Evolutionary conservation across 2,329 filamentous ascomycete species (phyloP).

Genomic region (Beauveria varroae): DNA sequence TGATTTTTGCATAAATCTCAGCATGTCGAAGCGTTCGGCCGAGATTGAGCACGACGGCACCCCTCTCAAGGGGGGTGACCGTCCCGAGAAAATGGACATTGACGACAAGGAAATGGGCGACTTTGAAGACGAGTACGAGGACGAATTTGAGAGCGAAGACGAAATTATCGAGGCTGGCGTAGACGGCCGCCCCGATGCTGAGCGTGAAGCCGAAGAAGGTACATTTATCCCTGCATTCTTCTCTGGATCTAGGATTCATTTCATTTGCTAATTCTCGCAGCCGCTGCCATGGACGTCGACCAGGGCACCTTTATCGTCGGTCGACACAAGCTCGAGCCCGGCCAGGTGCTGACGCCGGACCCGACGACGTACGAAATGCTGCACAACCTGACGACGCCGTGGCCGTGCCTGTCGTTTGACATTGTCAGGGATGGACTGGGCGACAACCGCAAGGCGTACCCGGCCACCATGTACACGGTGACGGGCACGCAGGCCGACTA

Average conservation of each 20-base stretch:
- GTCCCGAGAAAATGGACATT: slow-evolving; percentile 59
- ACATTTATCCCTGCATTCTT: slow-evolving; percentile 19
- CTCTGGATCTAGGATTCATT: no score
- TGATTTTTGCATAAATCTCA: not conserved
- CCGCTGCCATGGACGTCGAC: slow-evolving; percentile 77
- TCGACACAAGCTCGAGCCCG: slow-evolving; percentile 80
- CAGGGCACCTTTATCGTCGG: slow-evolving; percentile 94
- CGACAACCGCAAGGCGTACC: slow-evolving; percentile 85
- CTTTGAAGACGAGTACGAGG: slow-evolving; percentile 93
- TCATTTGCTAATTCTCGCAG: slow-evolving; percentile 20
- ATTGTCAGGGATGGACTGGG: slow-evolving; percentile 80
- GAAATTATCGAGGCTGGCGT: slow-evolving; percentile 93
- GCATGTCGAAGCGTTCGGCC: slow-evolving; percentile 56
- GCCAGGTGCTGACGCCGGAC: slow-evolving; percentile 86
- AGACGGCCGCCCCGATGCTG: slow-evolving; percentile 84
- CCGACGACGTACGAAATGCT: slow-evolving; percentile 96
- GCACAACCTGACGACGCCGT: slow-evolving; percentile 85
- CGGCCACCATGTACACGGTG: slow-evolving; percentile 90
- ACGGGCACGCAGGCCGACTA: slow-evolving; percentile 87
- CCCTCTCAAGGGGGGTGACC: slow-evolving; percentile 53
- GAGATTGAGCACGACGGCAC: slow-evolving; percentile 38
- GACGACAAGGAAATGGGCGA: slow-evolving; percentile 63
- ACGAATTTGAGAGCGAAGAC: slow-evolving; percentile 81
- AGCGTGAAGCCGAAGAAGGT: slow-evolving; percentile 83
- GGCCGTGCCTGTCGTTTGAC: slow-evolving; percentile 96